phyloP scores from a whole-genome alignment of 192 early-diverging fungal species.

The Phycomyces nitens region DNA sequence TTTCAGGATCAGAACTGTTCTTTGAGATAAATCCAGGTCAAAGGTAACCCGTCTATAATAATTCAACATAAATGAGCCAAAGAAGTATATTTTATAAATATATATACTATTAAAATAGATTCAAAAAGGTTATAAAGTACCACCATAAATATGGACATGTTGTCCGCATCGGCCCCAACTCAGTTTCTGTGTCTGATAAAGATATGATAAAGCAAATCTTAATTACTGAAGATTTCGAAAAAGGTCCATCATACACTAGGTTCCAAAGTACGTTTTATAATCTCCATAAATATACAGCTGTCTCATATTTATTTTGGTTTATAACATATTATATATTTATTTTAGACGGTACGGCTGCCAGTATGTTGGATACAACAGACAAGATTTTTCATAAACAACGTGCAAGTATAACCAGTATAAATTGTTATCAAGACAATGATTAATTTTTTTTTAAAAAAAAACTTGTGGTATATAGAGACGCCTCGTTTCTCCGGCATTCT shows the following conservation, averaged over 20 bases:
- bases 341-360: conserved; percentile 15
- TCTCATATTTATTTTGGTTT: no score
- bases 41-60: conserved; percentile 10
- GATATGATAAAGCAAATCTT: conserved; percentile 39
- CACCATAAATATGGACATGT: conserved; percentile 40
- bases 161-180: conserved; percentile 32
- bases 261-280: conserved; percentile 7
- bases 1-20: neutral
- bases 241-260: neutral
- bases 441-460: no score
- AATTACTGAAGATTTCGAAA: conserved; percentile 20
- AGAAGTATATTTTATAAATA: neutral
- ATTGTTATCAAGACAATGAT: neutral
- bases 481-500: conserved; percentile 47
- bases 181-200: conserved; percentile 38
- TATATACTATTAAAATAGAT: conserved; percentile 1
- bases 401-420: conserved; percentile 6
- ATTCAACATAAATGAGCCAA: no score
- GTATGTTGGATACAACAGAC: conserved; percentile 30
- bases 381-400: conserved; percentile 39
- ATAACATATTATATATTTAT: conserved; percentile 3
- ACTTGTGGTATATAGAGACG: conserved; percentile 49
- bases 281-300: neutral
- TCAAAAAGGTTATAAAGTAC: conserved; percentile 7
- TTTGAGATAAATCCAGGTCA: conserved; percentile 14